These are phyloP conservation scores for Dianthus caryophyllus DNA, from an alignment of 148 eudicot species.

Conservation along the genomic window DNA sequence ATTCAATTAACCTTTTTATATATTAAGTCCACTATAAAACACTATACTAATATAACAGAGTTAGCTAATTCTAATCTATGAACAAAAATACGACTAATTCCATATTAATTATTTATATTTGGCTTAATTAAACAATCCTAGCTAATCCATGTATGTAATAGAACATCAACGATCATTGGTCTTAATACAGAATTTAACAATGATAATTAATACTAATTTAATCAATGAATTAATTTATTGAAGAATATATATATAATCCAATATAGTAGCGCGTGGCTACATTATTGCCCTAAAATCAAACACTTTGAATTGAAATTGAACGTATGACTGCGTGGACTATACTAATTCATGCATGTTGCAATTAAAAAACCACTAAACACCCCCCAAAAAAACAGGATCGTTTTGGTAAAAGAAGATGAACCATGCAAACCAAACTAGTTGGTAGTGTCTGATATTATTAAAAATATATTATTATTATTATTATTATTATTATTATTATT, in stretches of 20 bases:
- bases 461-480: too few relatives aligned
- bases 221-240: too few relatives aligned
- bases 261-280: background rate
- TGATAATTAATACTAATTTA: background rate
- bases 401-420: conserved; percentile 48
- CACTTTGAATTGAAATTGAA: conserved; percentile 2
- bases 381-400: conserved; percentile 22
- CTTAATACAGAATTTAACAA: background rate
- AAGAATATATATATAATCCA: background rate
- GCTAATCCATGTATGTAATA: too few relatives aligned
- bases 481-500: too few relatives aligned
- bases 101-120: background rate
- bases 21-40: too few relatives aligned
- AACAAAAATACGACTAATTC: too few relatives aligned
- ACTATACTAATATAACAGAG: too few relatives aligned
- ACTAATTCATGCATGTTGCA: conserved; percentile 16
- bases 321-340: conserved; percentile 16
- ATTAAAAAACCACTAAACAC: conserved; percentile 3
- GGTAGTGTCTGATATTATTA: conserved; percentile 18
- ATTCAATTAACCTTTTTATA: too few relatives aligned
- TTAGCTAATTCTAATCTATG: too few relatives aligned
- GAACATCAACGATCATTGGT: background rate
- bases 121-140: too few relatives aligned
- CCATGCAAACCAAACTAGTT: conserved; percentile 38
- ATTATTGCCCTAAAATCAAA: conserved; percentile 12